phyloP scores from a whole-genome alignment of 2,329 filamentous ascomycete genomes.

The Pseudogymnoascus sp. region DNA sequence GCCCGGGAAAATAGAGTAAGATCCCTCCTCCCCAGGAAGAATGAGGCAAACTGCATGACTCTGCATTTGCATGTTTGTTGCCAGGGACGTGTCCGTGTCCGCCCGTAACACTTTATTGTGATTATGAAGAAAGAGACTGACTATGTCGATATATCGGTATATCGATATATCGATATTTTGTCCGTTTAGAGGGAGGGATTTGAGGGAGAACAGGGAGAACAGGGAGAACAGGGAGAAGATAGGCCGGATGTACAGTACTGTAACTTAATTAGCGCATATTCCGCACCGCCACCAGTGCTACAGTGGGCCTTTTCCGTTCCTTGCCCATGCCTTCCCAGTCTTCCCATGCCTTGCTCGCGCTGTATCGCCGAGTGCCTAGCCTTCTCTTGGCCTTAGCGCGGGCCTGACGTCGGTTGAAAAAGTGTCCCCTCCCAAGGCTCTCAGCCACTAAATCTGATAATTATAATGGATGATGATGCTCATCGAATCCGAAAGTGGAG shows the following conservation, averaged over 20 bases:
- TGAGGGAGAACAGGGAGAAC: background rate
- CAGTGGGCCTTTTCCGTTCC: slow-evolving; percentile 7
- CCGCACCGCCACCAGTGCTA: slow-evolving; percentile 8
- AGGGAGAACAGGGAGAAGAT: too few relatives aligned
- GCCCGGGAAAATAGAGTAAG: background rate
- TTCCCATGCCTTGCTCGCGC: background rate
- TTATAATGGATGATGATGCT: slow-evolving; percentile 10
- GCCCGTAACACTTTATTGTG: background rate
- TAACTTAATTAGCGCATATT: background rate
- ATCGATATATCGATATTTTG: background rate
- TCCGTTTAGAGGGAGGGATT: background rate
- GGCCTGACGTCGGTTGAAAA: slow-evolving; percentile 10
- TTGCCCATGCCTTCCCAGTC: background rate
- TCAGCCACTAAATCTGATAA: slow-evolving; percentile 10
- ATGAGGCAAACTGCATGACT: background rate
- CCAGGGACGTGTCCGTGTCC: background rate
- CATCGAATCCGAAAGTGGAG: slow-evolving; percentile 8
- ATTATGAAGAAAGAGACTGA: background rate
- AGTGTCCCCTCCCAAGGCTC: slow-evolving; percentile 7
- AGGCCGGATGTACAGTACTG: background rate
- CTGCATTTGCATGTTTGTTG: background rate
- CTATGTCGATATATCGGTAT: too few relatives aligned
- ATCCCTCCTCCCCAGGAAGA: background rate
- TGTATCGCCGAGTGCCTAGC: slow-evolving; percentile 4
- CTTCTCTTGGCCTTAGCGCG: slow-evolving; percentile 5